These are phyloP conservation scores for Neocatenulostroma microsporum DNA, from an alignment of 2,329 filamentous ascomycete species.

Conservation along the genomic window DNA sequence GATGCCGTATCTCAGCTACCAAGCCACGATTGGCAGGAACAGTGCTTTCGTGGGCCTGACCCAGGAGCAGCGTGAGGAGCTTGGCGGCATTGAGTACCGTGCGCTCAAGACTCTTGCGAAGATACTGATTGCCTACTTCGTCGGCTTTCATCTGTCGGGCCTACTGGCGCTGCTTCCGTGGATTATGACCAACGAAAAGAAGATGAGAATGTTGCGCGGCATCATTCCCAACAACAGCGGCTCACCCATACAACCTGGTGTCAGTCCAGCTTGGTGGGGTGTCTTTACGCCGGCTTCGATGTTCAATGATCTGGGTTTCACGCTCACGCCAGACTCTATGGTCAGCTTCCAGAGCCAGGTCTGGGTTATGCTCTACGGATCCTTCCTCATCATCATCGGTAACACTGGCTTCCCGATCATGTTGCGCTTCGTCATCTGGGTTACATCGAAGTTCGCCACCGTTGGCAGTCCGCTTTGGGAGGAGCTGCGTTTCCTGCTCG, in stretches of 20 bases:
- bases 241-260: too few relatives aligned
- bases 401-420: constrained; percentile 53
- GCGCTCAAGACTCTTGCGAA: constrained; percentile 75
- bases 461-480: constrained; percentile 14
- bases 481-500: constrained; percentile 31
- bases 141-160: constrained; percentile 69
- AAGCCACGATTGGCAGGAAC: constrained; percentile 85
- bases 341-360: constrained; percentile 29
- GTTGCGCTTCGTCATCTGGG: constrained; percentile 51
- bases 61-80: constrained; percentile 82
- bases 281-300: constrained; percentile 66
- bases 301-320: constrained; percentile 81
- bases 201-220: too few relatives aligned
- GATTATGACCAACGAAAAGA: too few relatives aligned
- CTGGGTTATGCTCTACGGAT: constrained; percentile 41
- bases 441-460: constrained; percentile 30
- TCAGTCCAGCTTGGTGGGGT: constrained; percentile 72
- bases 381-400: constrained; percentile 44
- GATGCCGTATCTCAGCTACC: constrained; percentile 92
- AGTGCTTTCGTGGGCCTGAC: constrained; percentile 84
- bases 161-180: constrained; percentile 66
- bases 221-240: too few relatives aligned
- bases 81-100: constrained; percentile 94
- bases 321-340: constrained; percentile 67
- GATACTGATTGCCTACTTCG: constrained; percentile 68